phyloP scores from a whole-genome alignment of 306 rosid species.

The Prosopis cineraria region DNA sequence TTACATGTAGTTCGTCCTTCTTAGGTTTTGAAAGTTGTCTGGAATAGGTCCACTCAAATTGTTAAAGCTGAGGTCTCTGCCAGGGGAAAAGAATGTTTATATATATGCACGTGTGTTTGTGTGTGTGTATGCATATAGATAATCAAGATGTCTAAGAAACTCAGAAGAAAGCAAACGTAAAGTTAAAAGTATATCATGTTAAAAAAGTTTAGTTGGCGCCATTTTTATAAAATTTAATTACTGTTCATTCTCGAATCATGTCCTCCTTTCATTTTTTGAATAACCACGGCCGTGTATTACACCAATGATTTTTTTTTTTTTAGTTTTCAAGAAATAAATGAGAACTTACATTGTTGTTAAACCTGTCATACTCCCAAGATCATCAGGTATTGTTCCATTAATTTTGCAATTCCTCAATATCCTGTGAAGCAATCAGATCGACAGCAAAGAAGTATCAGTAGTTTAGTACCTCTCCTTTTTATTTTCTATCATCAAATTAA shows the following conservation, averaged over 20 bases:
- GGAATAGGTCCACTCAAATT: conserved; percentile 49
- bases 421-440: conserved; percentile 47
- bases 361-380: conserved; percentile 35
- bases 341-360: conserved; percentile 38
- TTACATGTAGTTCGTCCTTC: conserved; percentile 36
- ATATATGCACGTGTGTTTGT: too few species aligned
- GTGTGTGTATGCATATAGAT: too few species aligned
- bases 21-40: conserved; percentile 9
- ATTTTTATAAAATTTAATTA: too few species aligned
- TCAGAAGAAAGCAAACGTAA: neutral
- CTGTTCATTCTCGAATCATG: too few species aligned
- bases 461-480: neutral
- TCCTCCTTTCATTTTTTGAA: too few species aligned
- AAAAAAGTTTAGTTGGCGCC: too few species aligned
- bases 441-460: neutral
- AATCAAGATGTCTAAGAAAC: neutral
- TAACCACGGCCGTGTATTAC: too few species aligned
- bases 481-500: neutral
- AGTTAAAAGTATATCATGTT: neutral
- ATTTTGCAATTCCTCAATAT: conserved; percentile 75
- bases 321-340: neutral
- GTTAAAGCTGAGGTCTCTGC: conserved; percentile 67
- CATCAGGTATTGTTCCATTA: too few species aligned
- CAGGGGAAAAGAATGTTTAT: too few species aligned
- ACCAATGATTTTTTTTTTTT: too few species aligned